phyloP scores from a whole-genome alignment of 768 basidiomycete species.

The Kwoniella bestiolae region DNA sequence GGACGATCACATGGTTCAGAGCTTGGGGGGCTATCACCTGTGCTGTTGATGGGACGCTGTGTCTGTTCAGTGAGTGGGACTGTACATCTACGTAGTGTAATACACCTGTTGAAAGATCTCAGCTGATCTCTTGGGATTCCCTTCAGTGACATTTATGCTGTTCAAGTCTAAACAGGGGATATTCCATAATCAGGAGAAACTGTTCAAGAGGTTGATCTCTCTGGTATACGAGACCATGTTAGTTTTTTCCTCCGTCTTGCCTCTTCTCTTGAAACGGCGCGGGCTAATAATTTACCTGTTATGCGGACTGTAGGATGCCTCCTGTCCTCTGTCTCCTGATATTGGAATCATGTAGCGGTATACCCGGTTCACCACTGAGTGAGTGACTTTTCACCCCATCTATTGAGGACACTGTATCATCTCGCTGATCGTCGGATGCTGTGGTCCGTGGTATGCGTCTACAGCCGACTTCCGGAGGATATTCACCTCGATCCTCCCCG shows the following conservation, averaged over 20 bases:
- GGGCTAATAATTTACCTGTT: too few species aligned
- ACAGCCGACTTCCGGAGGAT: constrained; percentile 12
- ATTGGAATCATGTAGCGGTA: background rate
- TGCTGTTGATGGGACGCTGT: constrained; percentile 11
- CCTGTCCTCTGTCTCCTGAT: constrained; percentile 3
- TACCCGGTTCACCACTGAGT: background rate
- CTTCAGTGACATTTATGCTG: constrained; percentile 11
- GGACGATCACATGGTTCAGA: constrained; percentile 6
- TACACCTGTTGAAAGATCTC: background rate
- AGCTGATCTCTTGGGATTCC: background rate
- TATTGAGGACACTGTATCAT: background rate
- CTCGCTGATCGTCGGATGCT: background rate
- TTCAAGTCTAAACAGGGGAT: constrained; percentile 14
- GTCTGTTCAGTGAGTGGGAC: constrained; percentile 8
- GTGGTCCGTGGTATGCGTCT: background rate
- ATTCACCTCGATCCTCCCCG: constrained; percentile 13
- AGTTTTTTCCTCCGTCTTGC: too few species aligned
- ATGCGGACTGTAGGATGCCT: background rate
- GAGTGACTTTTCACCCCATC: background rate
- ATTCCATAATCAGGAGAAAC: constrained; percentile 12
- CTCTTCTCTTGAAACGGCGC: too few species aligned
- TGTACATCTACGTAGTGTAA: background rate
- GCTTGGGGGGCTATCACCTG: constrained; percentile 12
- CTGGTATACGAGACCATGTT: background rate
- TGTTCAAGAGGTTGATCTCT: constrained; percentile 10